Conservation (phyloP, 176 grass and related monocot species). For the Avena sativa region DNA sequence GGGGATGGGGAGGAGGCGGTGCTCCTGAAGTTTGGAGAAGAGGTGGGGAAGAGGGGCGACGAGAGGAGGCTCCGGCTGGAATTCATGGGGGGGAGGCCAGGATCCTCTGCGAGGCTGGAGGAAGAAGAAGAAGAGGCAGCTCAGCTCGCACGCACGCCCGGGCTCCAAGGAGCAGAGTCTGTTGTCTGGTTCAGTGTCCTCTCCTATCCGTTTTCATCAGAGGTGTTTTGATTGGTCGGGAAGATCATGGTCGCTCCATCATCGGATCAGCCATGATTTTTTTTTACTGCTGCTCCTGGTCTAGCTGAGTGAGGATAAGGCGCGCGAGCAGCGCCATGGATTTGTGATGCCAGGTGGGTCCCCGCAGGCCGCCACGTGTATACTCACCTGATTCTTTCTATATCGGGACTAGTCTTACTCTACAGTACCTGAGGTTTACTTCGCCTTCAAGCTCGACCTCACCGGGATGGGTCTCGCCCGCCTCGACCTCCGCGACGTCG, state of each 20-base stretch:
- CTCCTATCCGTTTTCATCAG: conserved; percentile 11
- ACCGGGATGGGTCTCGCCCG: not conserved
- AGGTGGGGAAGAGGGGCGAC: conserved; percentile 46
- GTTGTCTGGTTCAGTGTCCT: conserved; percentile 14
- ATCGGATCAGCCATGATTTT: too few species aligned
- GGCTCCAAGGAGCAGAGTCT: too few species aligned
- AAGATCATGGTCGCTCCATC: not conserved
- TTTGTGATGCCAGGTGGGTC: conserved; percentile 33
- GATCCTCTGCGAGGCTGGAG: not conserved
- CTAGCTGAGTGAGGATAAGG: conserved; percentile 44
- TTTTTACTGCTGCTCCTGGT: too few species aligned
- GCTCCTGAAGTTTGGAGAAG: conserved; percentile 46
- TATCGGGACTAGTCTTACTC: too few species aligned
- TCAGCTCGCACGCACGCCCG: too few species aligned
- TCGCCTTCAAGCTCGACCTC: not conserved
- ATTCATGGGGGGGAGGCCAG: conserved; percentile 41
- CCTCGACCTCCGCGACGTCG: not conserved
- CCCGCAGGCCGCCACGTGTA: not conserved
- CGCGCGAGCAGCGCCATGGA: conserved; percentile 43
- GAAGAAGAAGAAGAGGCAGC: not conserved
- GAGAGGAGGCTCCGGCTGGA: conserved; percentile 63
- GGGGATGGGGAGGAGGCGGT: conserved; percentile 19
- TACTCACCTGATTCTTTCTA: not conserved
- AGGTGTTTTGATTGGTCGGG: not conserved
- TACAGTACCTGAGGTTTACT: not conserved